Evolutionary conservation across 108 stramenopile genomes (phyloP).

Genomic region (Pseudonitzschia multistriata): DNA sequence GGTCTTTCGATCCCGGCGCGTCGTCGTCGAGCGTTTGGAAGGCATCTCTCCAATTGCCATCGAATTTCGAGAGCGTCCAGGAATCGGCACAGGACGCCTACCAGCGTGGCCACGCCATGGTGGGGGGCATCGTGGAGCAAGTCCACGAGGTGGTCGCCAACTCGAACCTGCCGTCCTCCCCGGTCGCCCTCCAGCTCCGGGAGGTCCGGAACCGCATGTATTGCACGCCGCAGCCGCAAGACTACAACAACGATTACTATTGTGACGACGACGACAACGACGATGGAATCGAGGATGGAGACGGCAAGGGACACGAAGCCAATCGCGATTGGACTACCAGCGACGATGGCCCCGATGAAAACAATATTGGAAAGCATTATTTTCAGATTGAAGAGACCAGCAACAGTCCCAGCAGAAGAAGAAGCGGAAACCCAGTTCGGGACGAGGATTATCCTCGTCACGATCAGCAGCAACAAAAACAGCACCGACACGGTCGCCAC

Average conservation of each 20-base stretch:
- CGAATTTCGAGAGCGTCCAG: background rate
- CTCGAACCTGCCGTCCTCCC: background rate
- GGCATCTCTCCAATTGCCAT: background rate
- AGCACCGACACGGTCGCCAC: background rate
- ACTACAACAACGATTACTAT: background rate
- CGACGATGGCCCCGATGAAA: background rate
- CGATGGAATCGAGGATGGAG: background rate
- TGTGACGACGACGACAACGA: background rate
- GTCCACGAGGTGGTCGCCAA: background rate
- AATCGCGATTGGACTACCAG: background rate
- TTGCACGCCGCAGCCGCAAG: background rate
- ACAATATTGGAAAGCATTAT: background rate
- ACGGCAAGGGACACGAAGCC: background rate
- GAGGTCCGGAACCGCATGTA: conserved; percentile 3
- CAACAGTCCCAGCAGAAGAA: no score
- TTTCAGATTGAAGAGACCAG: background rate
- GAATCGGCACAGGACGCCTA: conserved; percentile 14
- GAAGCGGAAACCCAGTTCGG: no score
- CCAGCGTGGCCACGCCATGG: conserved; percentile 5
- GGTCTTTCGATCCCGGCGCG: background rate
- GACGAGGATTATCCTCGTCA: background rate
- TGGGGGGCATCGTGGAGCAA: conserved; percentile 6
- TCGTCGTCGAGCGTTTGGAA: background rate
- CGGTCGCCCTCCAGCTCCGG: background rate
- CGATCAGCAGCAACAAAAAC: background rate